Percentiles rank a stretch among this genome's conserved stretches.
phyloP scores from a whole-genome alignment of 169 alveolate species.

The Plasmodium reichenowi region DNA sequence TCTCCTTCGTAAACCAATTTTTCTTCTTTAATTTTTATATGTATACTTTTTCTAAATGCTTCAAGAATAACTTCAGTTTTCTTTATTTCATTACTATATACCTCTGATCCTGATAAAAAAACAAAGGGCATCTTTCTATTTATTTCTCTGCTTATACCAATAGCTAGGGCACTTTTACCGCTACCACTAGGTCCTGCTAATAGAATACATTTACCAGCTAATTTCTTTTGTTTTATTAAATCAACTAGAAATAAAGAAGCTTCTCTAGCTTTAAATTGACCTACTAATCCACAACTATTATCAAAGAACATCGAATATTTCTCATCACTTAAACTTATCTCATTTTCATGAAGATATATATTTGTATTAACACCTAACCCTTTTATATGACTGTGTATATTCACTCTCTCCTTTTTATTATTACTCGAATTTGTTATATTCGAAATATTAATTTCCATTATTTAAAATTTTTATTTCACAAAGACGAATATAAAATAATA shows the following conservation, averaged over 20 bases:
- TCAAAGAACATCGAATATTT: constrained; percentile 80
- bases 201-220: constrained; percentile 95
- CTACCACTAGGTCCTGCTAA: constrained; percentile 98
- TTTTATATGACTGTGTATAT: constrained; percentile 98
- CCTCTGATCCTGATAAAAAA: constrained; percentile 99
- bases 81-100: constrained; percentile 98
- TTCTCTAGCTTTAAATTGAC: constrained; percentile 99
- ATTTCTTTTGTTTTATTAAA: constrained; percentile 96
- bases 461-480: background rate
- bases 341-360: constrained; percentile 73
- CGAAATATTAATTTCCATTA: constrained; percentile 50
- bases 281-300: constrained; percentile 95
- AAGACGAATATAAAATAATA: background rate
- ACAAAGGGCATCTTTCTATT: constrained; percentile 99
- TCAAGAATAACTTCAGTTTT: constrained; percentile 99
- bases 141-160: constrained; percentile 98
- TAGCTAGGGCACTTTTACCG: constrained; percentile 99
- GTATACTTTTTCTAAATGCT: constrained; percentile 99
- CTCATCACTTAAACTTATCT: constrained; percentile 74
- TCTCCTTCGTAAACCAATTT: constrained; percentile 95
- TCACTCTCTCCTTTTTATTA: constrained; percentile 90
- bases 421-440: constrained; percentile 42
- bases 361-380: constrained; percentile 98
- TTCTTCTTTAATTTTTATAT: constrained; percentile 97
- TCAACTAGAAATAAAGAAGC: constrained; percentile 99